phyloP scores from a whole-genome alignment of 1,139 yeast genomes.

The Diutina scorzettiae region DNA sequence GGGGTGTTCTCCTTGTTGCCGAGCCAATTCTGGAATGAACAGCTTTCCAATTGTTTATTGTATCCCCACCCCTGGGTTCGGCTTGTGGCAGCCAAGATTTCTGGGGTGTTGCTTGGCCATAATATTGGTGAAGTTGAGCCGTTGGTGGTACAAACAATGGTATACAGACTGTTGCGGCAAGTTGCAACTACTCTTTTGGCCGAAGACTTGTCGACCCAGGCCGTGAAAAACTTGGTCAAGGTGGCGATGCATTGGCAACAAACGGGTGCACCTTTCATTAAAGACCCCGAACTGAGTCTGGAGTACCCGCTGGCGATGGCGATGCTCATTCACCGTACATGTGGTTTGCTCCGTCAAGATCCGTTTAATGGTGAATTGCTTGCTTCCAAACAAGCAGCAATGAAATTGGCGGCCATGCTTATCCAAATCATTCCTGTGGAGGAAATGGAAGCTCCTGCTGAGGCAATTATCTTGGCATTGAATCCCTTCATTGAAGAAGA shows the following conservation, averaged over 20 bases:
- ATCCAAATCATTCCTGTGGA: conserved; percentile 36
- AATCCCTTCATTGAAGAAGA: conserved; percentile 36
- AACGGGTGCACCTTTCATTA: conserved; percentile 24
- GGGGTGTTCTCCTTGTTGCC: conserved; percentile 15
- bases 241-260: conserved; percentile 55
- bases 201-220: conserved; percentile 51
- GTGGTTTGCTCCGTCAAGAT: conserved; percentile 58
- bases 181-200: conserved; percentile 67
- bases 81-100: conserved; percentile 50
- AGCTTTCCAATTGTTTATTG: conserved; percentile 32
- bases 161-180: conserved; percentile 62
- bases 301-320: conserved; percentile 36
- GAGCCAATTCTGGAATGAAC: conserved; percentile 14
- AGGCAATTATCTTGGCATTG: conserved; percentile 47
- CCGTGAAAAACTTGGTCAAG: conserved; percentile 54
- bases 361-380: conserved; percentile 14
- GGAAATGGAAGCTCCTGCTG: conserved; percentile 26
- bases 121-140: conserved; percentile 26
- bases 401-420: conserved; percentile 48
- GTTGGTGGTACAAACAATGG: conserved; percentile 43
- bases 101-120: conserved; percentile 36
- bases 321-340: conserved; percentile 50
- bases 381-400: conserved; percentile 24
- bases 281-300: conserved; percentile 12
- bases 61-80: conserved; percentile 94